These are phyloP conservation scores for Apiotrichum mycotoxinovorans DNA, from an alignment of 1,284 basidiomycete species.

Conservation along the genomic window DNA sequence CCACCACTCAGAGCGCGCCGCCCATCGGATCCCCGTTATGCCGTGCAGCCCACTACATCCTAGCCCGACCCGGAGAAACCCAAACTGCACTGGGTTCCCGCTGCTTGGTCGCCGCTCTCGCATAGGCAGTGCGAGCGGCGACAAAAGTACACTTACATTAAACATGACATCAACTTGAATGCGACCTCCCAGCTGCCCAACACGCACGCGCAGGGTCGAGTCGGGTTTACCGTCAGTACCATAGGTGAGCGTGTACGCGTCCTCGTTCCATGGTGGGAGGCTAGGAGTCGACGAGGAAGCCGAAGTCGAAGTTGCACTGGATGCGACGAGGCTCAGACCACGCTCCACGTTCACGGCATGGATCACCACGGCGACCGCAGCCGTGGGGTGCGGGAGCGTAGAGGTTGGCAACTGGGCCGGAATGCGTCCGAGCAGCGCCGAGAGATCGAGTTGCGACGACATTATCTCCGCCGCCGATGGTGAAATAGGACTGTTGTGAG, in stretches of 20 bases:
- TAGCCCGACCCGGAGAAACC: background rate
- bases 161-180: conserved; percentile 51
- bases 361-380: conserved; percentile 47
- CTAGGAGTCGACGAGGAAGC: background rate
- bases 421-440: conserved; percentile 24
- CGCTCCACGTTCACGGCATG: conserved; percentile 51
- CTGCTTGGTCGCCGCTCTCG: background rate
- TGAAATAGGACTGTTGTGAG: background rate
- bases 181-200: conserved; percentile 49
- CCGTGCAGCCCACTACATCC: background rate
- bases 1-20: background rate
- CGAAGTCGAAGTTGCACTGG: background rate
- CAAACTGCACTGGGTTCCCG: background rate
- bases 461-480: conserved; percentile 21
- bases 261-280: conserved; percentile 20
- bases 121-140: background rate
- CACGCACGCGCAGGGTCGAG: conserved; percentile 48
- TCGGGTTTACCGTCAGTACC: conserved; percentile 47
- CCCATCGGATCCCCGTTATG: background rate
- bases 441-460: conserved; percentile 31
- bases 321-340: conserved; percentile 48
- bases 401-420: conserved; percentile 29
- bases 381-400: conserved; percentile 39
- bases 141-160: conserved; percentile 44
- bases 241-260: conserved; percentile 49